These are phyloP conservation scores for Trichoderma sp. DNA, from an alignment of 2,329 filamentous ascomycete species.

Conservation along the genomic window DNA sequence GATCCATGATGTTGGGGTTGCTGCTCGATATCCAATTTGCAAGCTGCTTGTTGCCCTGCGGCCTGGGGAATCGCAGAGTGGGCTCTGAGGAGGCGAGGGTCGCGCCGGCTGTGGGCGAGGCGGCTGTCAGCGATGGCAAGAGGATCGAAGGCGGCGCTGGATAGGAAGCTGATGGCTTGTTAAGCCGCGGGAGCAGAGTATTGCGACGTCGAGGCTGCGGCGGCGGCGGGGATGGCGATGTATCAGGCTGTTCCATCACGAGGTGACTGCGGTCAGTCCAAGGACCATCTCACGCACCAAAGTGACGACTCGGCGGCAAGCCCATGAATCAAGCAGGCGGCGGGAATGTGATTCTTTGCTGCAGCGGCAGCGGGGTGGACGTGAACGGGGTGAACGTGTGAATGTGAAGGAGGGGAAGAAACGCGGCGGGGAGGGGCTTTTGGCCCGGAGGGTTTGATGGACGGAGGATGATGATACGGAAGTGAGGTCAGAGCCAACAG, in stretches of 20 bases:
- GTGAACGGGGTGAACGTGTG: neutral
- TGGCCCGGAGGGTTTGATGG: conserved; percentile 1
- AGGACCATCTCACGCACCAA: conserved; percentile 33
- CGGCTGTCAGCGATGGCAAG: conserved; percentile 25
- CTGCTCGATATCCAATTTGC: conserved; percentile 63
- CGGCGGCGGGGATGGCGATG: conserved; percentile 35
- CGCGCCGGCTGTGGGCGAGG: conserved; percentile 26
- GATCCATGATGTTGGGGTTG: conserved; percentile 58
- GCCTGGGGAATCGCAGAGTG: conserved; percentile 57
- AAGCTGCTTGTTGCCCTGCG: conserved; percentile 56
- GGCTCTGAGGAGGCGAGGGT: conserved; percentile 48
- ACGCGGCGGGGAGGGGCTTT: conserved; percentile 19
- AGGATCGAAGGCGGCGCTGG: conserved; percentile 1
- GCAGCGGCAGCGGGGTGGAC: neutral
- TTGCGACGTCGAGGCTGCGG: conserved; percentile 32
- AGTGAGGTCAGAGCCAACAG: conserved; percentile 23
- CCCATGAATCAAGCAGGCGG: conserved; percentile 27
- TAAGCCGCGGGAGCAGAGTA: conserved; percentile 34
- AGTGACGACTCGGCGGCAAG: conserved; percentile 28
- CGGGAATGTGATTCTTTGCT: neutral
- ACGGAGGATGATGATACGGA: neutral
- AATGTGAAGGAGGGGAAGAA: conserved; percentile 6
- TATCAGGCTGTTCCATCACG: conserved; percentile 56
- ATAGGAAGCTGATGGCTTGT: conserved; percentile 27
- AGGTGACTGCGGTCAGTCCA: conserved; percentile 39